Evolutionary conservation across 495 filamentous ascomycete genomes (phyloP), one percentile per base, ranked within the genome.

Genomic region (Neurospora sp.): DNA sequence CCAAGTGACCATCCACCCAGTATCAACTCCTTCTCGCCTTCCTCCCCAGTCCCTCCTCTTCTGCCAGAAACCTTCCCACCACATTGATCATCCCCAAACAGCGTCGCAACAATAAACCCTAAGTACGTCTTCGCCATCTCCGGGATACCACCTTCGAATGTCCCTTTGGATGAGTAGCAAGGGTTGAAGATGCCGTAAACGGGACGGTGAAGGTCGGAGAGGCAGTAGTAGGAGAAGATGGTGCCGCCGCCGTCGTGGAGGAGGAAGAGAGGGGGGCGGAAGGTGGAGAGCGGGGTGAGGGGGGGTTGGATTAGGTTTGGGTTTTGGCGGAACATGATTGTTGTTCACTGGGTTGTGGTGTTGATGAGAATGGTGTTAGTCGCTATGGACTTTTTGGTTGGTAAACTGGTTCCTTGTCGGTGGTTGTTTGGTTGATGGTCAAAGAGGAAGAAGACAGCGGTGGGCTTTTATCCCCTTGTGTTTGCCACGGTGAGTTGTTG

Each of bases 231-330:
- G 40, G 74, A 76, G 69, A 82, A 82, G 27, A 78, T 78, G 14
- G 82, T 84, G 74, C 83, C 83, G 71, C 83, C 82, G 71, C 82
- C 83, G 72, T 85, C 83, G 71, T 85, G 83, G 53, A 85, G 79
- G 22, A 85, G 77, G 18, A 85, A 74, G 20, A 84, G 74, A 18
- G 83, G 80, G 70, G 70, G 3, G 71, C 61, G 16, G 69, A 61
- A 71, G 10, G 71, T 45, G 20, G 39, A 38, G 2, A 61, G 12
- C 0, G 40, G 37, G 35, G 38, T 44, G 41, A 8, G 3, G 14
- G 70, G 70, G 37, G 71, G 71, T 70, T 82, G 79, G 74, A 81
- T 77, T n/a, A 78, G 65, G 69, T 39, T 71, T 2, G 76, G 80
- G 69, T 80, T 79, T 5, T 27, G 38, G 45, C 73, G 61, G 68